Evolutionary conservation across 2,329 filamentous ascomycete genomes (phyloP).

Genomic region (Penicillium crustosum): DNA sequence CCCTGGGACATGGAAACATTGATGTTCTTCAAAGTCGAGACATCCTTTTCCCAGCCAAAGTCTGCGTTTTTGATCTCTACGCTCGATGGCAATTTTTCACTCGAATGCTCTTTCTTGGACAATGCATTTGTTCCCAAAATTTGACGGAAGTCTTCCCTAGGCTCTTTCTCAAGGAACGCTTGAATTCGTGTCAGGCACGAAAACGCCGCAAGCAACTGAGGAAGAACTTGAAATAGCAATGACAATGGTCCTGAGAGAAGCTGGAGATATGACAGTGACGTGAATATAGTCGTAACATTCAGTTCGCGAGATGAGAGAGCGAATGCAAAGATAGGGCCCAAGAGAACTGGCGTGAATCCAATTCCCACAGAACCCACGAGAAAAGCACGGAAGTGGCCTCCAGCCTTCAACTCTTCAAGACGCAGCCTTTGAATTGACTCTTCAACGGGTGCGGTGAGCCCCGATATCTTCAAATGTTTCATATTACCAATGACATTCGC

Average conservation of each 20-base stretch:
- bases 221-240: neutral
- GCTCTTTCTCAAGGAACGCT: neutral
- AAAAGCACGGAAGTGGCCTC: neutral
- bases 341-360: neutral
- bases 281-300: neutral
- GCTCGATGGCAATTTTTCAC: neutral
- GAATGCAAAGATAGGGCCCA: neutral
- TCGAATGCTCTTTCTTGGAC: neutral
- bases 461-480: neutral
- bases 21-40: neutral
- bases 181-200: neutral
- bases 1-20: neutral
- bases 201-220: neutral
- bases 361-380: neutral
- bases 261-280: neutral
- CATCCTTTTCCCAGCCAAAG: neutral
- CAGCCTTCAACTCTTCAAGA: neutral
- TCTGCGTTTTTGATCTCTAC: neutral
- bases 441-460: neutral
- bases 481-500: neutral
- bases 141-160: neutral
- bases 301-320: neutral
- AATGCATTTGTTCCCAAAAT: neutral
- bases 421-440: neutral
- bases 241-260: neutral